Evolutionary conservation across 176 grass and related monocot genomes (phyloP), one percentile per base, ranked within the genome.

Genomic region (Musa acuminata): DNA sequence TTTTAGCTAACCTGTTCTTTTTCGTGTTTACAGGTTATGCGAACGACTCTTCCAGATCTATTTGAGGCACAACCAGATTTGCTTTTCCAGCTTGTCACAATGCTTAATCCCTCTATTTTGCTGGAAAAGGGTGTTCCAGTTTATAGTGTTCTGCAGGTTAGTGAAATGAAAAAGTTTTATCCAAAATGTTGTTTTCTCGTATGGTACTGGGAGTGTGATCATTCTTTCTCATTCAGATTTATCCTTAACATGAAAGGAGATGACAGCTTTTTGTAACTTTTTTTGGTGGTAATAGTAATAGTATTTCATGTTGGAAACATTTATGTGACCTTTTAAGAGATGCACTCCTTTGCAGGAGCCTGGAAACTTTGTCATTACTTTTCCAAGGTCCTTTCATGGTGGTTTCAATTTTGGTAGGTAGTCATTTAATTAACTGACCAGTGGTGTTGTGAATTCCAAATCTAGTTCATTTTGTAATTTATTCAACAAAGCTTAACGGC

Each of bases 331-430:
- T 57, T 48, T 72, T 73, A 53, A 43, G 78, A 73, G 49, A 22
- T 72, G 72, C 69, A 12, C 26, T 82, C 24, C 51, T 53, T 73
- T 77, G 52, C 79, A 96, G 93, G 93, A 96, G 76, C 93, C 89
- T 84, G 93, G 93, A 52, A 96, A 92, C 79, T 96, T 96, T 79
- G 89, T 96, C 55, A 92, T 96, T 80, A 96, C 93, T 79, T 96
- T 96, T 84, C 93, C 93, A 19, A 92, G 89, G 72, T 96, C 93
- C 78, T 96, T 82, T 77, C 93, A 96, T 86, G 87, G 89, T 65
- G 93, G 93, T 75, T 96, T 96, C 79, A 96, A 96, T 84, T 88
- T 92, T 80, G 93, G 93, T 92, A 92, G 22, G 72, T 86, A 62
- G 51, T 71, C 2, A 52, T 43, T 67, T 52, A 53, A 53, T 54